Conservation (phyloP, 495 filamentous ascomycete genomes). For the Xylaria curta region DNA sequence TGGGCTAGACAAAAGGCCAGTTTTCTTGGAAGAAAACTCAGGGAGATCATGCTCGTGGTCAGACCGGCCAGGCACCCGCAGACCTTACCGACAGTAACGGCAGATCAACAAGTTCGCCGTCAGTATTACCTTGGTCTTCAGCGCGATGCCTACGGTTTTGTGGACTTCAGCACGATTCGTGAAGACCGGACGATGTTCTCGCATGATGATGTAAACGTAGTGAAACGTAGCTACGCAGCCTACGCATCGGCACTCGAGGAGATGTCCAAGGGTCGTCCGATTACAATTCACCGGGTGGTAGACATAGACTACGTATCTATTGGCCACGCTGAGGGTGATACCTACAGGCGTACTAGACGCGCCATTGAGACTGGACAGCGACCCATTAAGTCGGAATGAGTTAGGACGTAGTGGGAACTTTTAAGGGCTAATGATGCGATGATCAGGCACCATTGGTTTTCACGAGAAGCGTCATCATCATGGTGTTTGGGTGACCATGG, state of each 20-base stretch:
- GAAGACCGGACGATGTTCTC: not conserved
- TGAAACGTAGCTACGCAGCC: not conserved
- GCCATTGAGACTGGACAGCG: not conserved
- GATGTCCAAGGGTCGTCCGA: not conserved
- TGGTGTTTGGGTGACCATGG: constrained; percentile 7
- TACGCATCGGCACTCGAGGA: not conserved
- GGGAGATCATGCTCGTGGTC: constrained; percentile 9
- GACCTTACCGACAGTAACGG: not conserved
- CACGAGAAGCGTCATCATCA: not conserved
- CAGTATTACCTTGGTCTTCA: not conserved
- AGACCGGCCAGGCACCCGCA: not conserved
- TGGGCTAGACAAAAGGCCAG: not conserved
- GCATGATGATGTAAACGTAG: fast-evolving
- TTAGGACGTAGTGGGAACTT: not conserved
- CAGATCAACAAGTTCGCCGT: not conserved
- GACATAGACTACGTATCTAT: constrained; percentile 8
- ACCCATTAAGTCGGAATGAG: constrained; percentile 2
- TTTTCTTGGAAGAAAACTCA: not conserved
- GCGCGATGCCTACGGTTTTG: not conserved
- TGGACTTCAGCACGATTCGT: not conserved
- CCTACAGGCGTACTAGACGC: not conserved
- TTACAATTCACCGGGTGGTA: not conserved
- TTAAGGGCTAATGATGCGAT: not conserved
- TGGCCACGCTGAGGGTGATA: not conserved
- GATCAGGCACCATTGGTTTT: not conserved